Base-by-base conservation (phyloP, 2,329 filamentous ascomycete species). In the Fusarium brevicatenulatum region DNA sequence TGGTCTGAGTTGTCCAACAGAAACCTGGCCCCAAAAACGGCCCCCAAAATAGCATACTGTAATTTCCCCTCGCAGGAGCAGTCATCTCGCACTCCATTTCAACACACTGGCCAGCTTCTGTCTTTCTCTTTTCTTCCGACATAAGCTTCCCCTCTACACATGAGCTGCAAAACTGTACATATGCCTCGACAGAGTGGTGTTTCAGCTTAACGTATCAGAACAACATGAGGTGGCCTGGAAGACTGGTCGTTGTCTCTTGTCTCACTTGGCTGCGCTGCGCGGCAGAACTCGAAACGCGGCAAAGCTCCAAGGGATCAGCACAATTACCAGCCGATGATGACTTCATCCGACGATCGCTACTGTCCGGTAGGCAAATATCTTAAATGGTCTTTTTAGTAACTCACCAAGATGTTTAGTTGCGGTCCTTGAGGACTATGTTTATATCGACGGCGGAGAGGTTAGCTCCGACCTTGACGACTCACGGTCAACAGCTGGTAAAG, bases 401-500 rank as follows among this genome's bases (percentile, higher is more conserved):
- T 52, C 2, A 52, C 18, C 7, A 4, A 1, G 11, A 21, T 11
- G 8, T 9, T 4, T 13, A 47, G 36, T 59, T 64, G 55, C 25
- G 25, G 16, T 55, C 5, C 11, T 55, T 5, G 37, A n/a, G 0
- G 49, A 34, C 2, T 28, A 46, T 32, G 12, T 28, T 8, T 62
- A 63, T 18, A 43, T 63, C 23, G 49, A 54, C 10, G 57, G 58
- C 5, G 54, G 57, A 21, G 50, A 66, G n/a, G 32, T 63, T 6
- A 49, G 36, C 40, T 67, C 39, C 11, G 47, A 53, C 19, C 13
- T 37, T 18, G 28, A 60, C 1, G 15, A 55, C 21, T 23, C 39
- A 11, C 30, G 25, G 2, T 55, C 63, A 34, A 55, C 54, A 30
- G 47, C 54, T 2, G 34, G 49, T 44, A 32, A 18, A 25, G 3